These are phyloP conservation scores for Beauveria brongniartii DNA, from an alignment of 2,329 filamentous ascomycete species.

Conservation along the genomic window DNA sequence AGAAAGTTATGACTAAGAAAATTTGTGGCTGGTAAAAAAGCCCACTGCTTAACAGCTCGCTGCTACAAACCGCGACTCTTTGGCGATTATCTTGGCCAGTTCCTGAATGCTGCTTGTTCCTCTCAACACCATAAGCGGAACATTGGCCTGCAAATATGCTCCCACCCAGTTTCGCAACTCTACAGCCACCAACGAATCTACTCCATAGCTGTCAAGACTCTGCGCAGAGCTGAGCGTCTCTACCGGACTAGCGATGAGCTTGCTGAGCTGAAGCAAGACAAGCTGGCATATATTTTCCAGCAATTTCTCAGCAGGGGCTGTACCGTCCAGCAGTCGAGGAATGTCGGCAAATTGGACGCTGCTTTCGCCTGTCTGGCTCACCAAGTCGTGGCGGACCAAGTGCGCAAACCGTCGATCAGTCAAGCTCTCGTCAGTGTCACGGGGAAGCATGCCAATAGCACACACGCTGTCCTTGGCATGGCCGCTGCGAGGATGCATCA, in stretches of 20 bases:
- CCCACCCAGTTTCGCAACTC: constrained; percentile 21
- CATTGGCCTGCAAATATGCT: constrained; percentile 15
- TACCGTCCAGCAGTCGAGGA: background rate
- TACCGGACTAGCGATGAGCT: constrained; percentile 8
- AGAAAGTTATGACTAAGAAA: no score
- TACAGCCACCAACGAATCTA: constrained; percentile 23
- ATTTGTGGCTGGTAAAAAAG: no score
- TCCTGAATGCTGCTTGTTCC: constrained; percentile 17
- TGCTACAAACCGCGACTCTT: background rate
- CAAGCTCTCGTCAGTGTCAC: background rate
- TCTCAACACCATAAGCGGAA: constrained; percentile 17
- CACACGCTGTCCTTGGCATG: constrained; percentile 18
- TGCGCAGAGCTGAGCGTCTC: constrained; percentile 15
- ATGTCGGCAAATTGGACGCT: background rate
- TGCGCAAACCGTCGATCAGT: constrained; percentile 5
- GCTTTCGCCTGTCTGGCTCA: constrained; percentile 14
- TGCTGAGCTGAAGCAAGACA: constrained; percentile 10
- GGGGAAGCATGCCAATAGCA: constrained; percentile 17
- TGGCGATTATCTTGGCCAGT: background rate
- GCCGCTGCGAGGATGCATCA: background rate
- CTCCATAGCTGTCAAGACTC: constrained; percentile 16
- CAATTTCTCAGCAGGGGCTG: constrained; percentile 17
- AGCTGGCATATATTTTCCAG: constrained; percentile 16
- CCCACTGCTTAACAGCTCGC: background rate
- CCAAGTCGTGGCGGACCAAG: constrained; percentile 11